Evolutionary conservation across 2,329 filamentous ascomycete species (phyloP).

Genomic region (Penicillium oxalicum): DNA sequence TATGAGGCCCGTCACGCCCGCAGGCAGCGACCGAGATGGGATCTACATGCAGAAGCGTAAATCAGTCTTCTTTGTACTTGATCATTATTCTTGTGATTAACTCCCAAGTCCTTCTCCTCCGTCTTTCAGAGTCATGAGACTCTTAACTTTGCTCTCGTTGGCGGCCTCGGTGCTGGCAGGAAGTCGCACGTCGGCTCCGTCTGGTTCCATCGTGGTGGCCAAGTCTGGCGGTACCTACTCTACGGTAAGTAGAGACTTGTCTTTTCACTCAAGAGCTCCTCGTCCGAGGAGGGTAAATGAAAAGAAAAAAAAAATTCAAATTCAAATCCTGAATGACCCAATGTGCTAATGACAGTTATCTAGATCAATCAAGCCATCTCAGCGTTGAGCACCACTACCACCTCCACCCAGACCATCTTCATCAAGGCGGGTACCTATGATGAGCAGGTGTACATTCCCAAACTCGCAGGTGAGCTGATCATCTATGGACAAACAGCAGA

Average conservation of each 20-base stretch:
- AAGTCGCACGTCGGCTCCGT: conserved; percentile 21
- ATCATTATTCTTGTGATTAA: neutral
- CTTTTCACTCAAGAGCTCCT: neutral
- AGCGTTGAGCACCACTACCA: conserved; percentile 50
- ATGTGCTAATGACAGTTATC: no score
- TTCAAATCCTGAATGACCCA: no score
- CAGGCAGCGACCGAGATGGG: no score
- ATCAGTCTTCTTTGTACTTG: neutral
- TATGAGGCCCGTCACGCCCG: no score
- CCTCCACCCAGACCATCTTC: conserved; percentile 55
- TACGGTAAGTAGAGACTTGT: conserved; percentile 9
- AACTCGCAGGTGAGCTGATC: conserved; percentile 45
- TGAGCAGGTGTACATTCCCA: conserved; percentile 54
- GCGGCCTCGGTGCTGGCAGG: conserved; percentile 15
- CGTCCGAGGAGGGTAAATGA: no score
- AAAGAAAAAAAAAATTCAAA: no score
- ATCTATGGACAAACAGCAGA: conserved; percentile 55
- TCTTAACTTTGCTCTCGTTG: conserved; percentile 10
- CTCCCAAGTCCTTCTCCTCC: neutral
- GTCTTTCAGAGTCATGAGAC: conserved; percentile 2
- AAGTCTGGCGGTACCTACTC: conserved; percentile 21
- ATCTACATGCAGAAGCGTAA: no score
- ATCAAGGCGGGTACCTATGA: conserved; percentile 56
- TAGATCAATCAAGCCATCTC: conserved; percentile 46
- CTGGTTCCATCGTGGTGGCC: conserved; percentile 21